These are phyloP conservation scores for Sambucus nigra DNA, from an alignment of 129 eudicot genomes.

Conservation along the genomic window DNA sequence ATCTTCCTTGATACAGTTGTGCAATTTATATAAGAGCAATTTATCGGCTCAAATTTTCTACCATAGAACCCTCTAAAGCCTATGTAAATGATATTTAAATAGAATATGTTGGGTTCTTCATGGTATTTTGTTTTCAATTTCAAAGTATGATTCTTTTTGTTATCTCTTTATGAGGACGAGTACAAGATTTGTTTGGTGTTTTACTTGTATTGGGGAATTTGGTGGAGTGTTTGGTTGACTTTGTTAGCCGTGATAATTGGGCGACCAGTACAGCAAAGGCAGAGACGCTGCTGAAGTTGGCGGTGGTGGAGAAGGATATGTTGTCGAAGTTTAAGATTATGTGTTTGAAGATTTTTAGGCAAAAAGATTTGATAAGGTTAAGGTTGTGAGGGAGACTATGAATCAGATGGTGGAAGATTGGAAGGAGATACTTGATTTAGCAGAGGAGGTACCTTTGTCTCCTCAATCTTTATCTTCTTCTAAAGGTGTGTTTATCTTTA, in stretches of 20 bases:
- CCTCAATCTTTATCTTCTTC: slow-evolving; percentile 49
- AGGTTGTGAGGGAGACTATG: slow-evolving; percentile 84
- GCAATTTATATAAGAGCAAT: too few species aligned
- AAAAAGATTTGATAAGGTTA: slow-evolving; percentile 79
- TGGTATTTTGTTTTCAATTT: too few species aligned
- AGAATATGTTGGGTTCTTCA: too few species aligned
- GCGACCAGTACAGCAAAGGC: slow-evolving; percentile 78
- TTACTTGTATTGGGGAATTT: slow-evolving; percentile 49
- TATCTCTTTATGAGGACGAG: too few species aligned
- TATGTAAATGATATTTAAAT: too few species aligned
- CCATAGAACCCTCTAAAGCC: too few species aligned
- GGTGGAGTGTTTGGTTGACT: slow-evolving; percentile 51
- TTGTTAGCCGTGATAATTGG: slow-evolving; percentile 78
- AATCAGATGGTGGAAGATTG: slow-evolving; percentile 78
- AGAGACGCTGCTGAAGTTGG: slow-evolving; percentile 58
- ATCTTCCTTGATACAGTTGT: too few species aligned
- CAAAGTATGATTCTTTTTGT: too few species aligned
- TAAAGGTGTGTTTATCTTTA: slow-evolving; percentile 57
- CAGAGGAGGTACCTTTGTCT: slow-evolving; percentile 37
- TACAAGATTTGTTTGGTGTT: too few species aligned
- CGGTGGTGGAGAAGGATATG: slow-evolving; percentile 42
- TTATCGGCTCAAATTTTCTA: too few species aligned
- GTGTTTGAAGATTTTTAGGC: slow-evolving; percentile 71
- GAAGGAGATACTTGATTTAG: slow-evolving; percentile 72
- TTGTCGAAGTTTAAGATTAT: slow-evolving; percentile 44